These are phyloP conservation scores for Vanrija sp. DNA, from an alignment of 1,284 basidiomycete species.

Conservation along the genomic window DNA sequence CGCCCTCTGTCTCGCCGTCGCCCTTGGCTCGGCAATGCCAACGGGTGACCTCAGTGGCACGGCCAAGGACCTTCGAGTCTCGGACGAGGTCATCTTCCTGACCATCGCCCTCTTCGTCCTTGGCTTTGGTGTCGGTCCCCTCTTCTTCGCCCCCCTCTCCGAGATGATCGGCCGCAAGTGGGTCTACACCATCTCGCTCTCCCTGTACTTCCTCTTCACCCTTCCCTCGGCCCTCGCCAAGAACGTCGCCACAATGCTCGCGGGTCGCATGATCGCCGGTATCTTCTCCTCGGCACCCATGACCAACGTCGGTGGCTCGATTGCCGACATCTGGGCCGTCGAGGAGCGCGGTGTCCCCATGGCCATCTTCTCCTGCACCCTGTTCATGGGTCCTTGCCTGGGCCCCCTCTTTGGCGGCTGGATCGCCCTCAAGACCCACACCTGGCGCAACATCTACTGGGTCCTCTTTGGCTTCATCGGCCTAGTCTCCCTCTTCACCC, in stretches of 20 bases:
- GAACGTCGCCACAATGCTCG: slow-evolving; percentile 51
- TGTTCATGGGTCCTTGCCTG: slow-evolving; percentile 49
- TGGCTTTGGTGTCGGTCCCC: slow-evolving; percentile 50
- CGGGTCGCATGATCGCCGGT: slow-evolving; percentile 52
- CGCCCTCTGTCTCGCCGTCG: slow-evolving; percentile 35
- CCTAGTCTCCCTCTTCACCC: slow-evolving; percentile 33
- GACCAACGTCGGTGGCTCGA: slow-evolving; percentile 52
- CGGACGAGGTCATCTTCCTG: slow-evolving; percentile 46
- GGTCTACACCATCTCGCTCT: slow-evolving; percentile 48
- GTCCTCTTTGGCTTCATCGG: slow-evolving; percentile 46
- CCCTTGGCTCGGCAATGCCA: slow-evolving; percentile 51
- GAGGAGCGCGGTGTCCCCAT: slow-evolving; percentile 50
- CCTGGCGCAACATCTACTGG: slow-evolving; percentile 53
- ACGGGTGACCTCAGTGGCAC: slow-evolving; percentile 49
- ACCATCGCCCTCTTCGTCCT: slow-evolving; percentile 52
- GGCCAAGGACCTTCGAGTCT: slow-evolving; percentile 44
- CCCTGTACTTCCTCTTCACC: slow-evolving; percentile 51
- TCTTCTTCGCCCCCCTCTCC: slow-evolving; percentile 47
- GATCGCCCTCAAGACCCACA: slow-evolving; percentile 36
- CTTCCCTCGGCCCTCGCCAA: slow-evolving; percentile 50
- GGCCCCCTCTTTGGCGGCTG: slow-evolving; percentile 48
- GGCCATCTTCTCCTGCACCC: slow-evolving; percentile 47
- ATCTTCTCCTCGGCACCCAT: slow-evolving; percentile 51
- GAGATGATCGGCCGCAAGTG: slow-evolving; percentile 46
- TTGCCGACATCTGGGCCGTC: slow-evolving; percentile 51